phyloP scores from a whole-genome alignment of 805 yeast species.

The Starmerella floricola region DNA sequence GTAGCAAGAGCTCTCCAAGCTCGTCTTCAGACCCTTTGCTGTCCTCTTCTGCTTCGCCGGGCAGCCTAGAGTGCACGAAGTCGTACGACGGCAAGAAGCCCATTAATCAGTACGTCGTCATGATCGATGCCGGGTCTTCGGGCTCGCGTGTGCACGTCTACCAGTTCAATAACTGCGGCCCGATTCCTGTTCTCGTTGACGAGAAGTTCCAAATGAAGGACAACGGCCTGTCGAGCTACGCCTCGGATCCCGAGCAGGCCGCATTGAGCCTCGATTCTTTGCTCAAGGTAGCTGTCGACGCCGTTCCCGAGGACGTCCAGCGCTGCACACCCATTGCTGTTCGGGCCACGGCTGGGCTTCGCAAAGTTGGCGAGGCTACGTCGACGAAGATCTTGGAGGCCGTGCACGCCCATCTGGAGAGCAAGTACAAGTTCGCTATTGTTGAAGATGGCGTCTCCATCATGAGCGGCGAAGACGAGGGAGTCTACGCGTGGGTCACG shows the following conservation, averaged over 20 bases:
- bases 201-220: slow-evolving; percentile 82
- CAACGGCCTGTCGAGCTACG: slow-evolving; percentile 76
- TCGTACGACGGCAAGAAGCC: slow-evolving; percentile 33
- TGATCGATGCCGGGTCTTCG: slow-evolving; percentile 97
- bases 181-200: slow-evolving; percentile 66
- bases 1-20: not conserved
- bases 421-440: slow-evolving; percentile 82
- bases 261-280: slow-evolving; percentile 82
- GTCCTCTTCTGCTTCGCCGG: not conserved
- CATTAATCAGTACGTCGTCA: slow-evolving; percentile 58
- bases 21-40: not conserved
- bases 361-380: slow-evolving; percentile 68
- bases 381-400: slow-evolving; percentile 59
- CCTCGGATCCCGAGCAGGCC: slow-evolving; percentile 68
- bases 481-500: slow-evolving; percentile 98
- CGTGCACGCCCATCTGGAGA: slow-evolving; percentile 63
- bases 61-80: slow-evolving; percentile 23
- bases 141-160: slow-evolving; percentile 95
- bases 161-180: slow-evolving; percentile 72
- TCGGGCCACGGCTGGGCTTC: slow-evolving; percentile 94
- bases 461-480: slow-evolving; percentile 96
- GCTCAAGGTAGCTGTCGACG: slow-evolving; percentile 57
- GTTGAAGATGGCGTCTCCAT: slow-evolving; percentile 79
- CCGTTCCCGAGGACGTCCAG: slow-evolving; percentile 62
- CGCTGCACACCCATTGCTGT: slow-evolving; percentile 89